Evolutionary conservation across 2,329 filamentous ascomycete species (phyloP).

Genomic region (Aspergillus brunneoviolaceus): DNA sequence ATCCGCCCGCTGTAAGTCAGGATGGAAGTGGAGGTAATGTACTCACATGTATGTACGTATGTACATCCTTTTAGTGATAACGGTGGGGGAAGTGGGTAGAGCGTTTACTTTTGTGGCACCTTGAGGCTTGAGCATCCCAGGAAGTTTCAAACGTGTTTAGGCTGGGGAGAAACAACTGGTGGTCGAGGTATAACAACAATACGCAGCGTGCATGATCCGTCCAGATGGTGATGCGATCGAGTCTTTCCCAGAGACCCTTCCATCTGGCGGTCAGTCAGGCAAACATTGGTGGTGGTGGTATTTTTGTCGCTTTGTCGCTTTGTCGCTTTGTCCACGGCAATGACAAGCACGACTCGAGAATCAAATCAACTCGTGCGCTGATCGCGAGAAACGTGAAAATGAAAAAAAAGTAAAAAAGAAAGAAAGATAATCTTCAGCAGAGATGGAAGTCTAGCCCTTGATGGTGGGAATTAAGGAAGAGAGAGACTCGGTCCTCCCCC

Average conservation of each 20-base stretch:
- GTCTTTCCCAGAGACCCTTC: background rate
- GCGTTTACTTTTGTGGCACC: background rate
- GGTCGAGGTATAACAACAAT: background rate
- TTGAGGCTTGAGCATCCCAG: background rate
- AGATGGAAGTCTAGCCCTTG: background rate
- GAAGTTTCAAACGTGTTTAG: conserved; percentile 5
- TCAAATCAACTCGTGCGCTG: conserved; percentile 12
- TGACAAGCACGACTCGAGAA: conserved; percentile 2
- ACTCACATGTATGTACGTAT: background rate
- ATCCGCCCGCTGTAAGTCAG: conserved; percentile 4
- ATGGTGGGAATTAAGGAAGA: background rate
- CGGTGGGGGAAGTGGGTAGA: background rate
- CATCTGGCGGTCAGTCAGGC: conserved; percentile 9
- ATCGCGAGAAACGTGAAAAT: conserved; percentile 3
- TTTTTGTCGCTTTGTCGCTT: background rate
- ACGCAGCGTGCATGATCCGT: background rate
- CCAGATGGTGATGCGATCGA: background rate
- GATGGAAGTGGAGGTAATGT: background rate
- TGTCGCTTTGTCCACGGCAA: background rate
- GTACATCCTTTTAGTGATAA: conserved; percentile 1
- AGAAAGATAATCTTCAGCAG: background rate
- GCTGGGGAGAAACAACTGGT: background rate
- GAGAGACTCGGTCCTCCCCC: conserved; percentile 1
- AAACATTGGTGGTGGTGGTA: conserved; percentile 3
- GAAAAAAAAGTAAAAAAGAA: conserved; percentile 6